Percentiles rank a stretch among this genome's conserved stretches.
Conservation (phyloP, 768 basidiomycete genomes). For the Sporobolomyces roseus region DNA sequence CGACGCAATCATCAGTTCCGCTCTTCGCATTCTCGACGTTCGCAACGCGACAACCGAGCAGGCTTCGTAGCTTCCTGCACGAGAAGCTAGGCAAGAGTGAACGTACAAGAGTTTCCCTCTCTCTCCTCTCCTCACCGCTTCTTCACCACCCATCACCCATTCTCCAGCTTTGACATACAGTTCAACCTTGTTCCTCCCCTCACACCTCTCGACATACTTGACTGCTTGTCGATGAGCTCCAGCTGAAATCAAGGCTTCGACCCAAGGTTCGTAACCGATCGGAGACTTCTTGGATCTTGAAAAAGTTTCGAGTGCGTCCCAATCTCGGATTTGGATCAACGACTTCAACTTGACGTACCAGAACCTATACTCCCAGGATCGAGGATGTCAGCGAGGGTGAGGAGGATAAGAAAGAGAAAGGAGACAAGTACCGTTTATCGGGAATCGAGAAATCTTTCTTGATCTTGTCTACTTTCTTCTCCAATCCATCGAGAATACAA, state of each 20-base stretch:
- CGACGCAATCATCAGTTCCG: no score
- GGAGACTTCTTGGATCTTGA: conserved; percentile 83
- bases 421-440: conserved; percentile 69
- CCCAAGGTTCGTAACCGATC: conserved; percentile 91
- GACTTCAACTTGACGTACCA: conserved; percentile 90
- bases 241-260: conserved; percentile 68
- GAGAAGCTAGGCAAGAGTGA: neutral
- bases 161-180: conserved; percentile 81
- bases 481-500: conserved; percentile 71
- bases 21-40: no score
- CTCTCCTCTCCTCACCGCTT: conserved; percentile 81
- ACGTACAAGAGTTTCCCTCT: conserved; percentile 79
- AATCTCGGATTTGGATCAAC: conserved; percentile 71
- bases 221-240: conserved; percentile 73
- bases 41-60: conserved; percentile 6
- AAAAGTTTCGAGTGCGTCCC: conserved; percentile 78
- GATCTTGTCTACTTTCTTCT: conserved; percentile 83
- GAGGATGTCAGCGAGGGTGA: neutral
- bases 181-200: conserved; percentile 73
- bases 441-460: conserved; percentile 87
- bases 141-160: conserved; percentile 42
- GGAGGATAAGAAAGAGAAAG: neutral
- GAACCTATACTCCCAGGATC: conserved; percentile 58
- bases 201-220: conserved; percentile 75
- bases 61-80: neutral